Conservation (phyloP, 768 basidiomycete species). For the Amyloporia xantha region DNA sequence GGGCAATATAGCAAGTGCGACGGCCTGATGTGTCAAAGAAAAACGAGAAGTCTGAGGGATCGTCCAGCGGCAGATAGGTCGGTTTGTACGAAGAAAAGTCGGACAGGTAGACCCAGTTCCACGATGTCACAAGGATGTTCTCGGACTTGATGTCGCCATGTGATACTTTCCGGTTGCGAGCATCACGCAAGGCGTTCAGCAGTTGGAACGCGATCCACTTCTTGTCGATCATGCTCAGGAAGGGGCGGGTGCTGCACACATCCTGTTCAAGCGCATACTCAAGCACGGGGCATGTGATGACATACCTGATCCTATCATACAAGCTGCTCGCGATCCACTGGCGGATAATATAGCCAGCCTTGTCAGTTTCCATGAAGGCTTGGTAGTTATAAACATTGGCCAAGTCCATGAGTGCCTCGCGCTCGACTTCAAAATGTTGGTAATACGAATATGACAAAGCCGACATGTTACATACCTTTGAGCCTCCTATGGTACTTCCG, state of each 20-base stretch:
- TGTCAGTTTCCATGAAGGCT: conserved; percentile 88
- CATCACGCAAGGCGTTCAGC: conserved; percentile 75
- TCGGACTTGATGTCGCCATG: conserved; percentile 98
- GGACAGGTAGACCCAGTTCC: conserved; percentile 92
- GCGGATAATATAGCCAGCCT: conserved; percentile 89
- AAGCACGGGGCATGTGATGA: not conserved
- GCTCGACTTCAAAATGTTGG: conserved; percentile 52
- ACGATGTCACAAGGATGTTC: conserved; percentile 93
- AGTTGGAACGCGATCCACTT: conserved; percentile 97
- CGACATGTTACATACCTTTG: conserved; percentile 47
- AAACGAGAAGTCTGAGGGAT: conserved; percentile 96
- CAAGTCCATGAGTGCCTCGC: conserved; percentile 78
- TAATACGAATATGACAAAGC: too few species aligned
- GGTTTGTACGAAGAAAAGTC: conserved; percentile 97
- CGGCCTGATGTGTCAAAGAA: conserved; percentile 95
- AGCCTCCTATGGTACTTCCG: conserved; percentile 67
- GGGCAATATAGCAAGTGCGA: conserved; percentile 92
- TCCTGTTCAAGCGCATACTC: not conserved
- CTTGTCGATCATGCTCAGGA: conserved; percentile 87
- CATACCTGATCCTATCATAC: conserved; percentile 95
- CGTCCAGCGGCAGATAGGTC: conserved; percentile 89
- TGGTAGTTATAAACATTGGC: conserved; percentile 88
- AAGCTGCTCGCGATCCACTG: conserved; percentile 94
- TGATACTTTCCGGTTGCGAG: conserved; percentile 78
- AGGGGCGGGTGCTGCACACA: conserved; percentile 79